Percentiles rank a stretch among this genome's conserved stretches.
Conservation (phyloP, 495 filamentous ascomycete species). For the Penicilliopsis zonata region DNA sequence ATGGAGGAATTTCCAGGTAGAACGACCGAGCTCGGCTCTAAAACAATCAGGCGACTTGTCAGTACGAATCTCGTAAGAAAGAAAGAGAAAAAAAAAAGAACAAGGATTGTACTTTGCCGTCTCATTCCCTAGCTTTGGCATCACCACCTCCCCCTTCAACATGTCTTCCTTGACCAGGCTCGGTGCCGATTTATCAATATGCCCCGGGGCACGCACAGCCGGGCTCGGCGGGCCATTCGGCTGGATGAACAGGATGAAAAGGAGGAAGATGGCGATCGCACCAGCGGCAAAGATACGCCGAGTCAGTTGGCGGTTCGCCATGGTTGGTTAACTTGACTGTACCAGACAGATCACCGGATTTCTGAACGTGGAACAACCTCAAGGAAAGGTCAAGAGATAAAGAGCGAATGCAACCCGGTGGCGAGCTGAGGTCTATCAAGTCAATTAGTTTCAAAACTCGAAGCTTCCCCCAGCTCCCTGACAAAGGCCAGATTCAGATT, state of each 20-base stretch:
- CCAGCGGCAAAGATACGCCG: constrained; percentile 27
- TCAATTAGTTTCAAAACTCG: constrained; percentile 67
- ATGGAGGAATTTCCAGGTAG: constrained; percentile 88
- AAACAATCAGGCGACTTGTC: too few species aligned
- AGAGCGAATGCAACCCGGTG: too few species aligned
- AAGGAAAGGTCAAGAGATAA: too few species aligned
- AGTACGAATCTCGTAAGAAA: too few species aligned
- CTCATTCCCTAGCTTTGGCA: constrained; percentile 83
- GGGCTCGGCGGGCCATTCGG: constrained; percentile 30
- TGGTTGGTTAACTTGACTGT: constrained; percentile 5
- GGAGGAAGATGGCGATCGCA: constrained; percentile 19
- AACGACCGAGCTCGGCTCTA: constrained; percentile 79
- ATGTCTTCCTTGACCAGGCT: constrained; percentile 24
- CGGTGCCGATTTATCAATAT: constrained; percentile 20
- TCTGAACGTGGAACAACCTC: neutral
- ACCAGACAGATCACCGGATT: neutral
- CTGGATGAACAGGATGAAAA: constrained; percentile 29
- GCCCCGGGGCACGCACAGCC: constrained; percentile 30
- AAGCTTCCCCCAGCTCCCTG: constrained; percentile 58
- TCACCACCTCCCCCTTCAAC: constrained; percentile 69
- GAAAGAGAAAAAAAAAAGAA: too few species aligned
- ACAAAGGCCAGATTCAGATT: too few species aligned
- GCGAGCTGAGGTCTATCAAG: constrained; percentile 51
- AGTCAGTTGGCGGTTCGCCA: constrained; percentile 32
- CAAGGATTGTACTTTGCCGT: constrained; percentile 67